Evolutionary conservation across 2,329 filamentous ascomycete genomes (phyloP), one percentile per base, ranked within the genome.

Genomic region (Fusarium chlamydosporum): DNA sequence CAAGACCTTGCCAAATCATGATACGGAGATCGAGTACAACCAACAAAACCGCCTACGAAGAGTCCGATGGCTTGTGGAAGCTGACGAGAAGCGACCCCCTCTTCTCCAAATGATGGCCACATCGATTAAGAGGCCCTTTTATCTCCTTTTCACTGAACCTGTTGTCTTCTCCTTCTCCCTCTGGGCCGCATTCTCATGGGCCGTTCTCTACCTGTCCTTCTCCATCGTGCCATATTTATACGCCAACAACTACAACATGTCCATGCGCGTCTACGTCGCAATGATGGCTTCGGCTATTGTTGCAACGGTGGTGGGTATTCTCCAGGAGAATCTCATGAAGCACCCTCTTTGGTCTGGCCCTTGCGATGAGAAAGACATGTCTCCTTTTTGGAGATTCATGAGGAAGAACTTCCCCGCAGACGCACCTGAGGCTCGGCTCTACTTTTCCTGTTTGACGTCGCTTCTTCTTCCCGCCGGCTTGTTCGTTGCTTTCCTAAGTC

Each of bases 181-280:
- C 1, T 97, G 94, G 94, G 91, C 94, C 1, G 86, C 92, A 1
- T 97, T 97, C 77, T 90, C 90, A 20, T 97, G 94, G 94, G 93
- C 91, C 0, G 87, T 97, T 0, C 86, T 97, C 0, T 97, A 97
- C 77, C 82, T 97, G 18, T 93, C 91, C 13, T 95, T 97, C 71
- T 88, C 88, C 15, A 91, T 92, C 2, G 88, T 97, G 7, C 92
- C 94, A 0, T 85, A 96, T 6, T 89, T 97, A 26, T 96, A 96
- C 78, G 75, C 82, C 23, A 85, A 82, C 7, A 80, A 82, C 69
- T 95, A 96, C 81, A 85, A 84, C 62, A 80, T 89, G 35, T 85
- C 86, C 1, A 92, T 92, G 51, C 87, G 89, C 9, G 86, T 95
- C 6, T 97, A 97, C 72, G 81, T 86, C 0, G 87, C 92, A 23